phyloP scores from a whole-genome alignment of 768 basidiomycete genomes.

The Mrakia hoshinonis region DNA sequence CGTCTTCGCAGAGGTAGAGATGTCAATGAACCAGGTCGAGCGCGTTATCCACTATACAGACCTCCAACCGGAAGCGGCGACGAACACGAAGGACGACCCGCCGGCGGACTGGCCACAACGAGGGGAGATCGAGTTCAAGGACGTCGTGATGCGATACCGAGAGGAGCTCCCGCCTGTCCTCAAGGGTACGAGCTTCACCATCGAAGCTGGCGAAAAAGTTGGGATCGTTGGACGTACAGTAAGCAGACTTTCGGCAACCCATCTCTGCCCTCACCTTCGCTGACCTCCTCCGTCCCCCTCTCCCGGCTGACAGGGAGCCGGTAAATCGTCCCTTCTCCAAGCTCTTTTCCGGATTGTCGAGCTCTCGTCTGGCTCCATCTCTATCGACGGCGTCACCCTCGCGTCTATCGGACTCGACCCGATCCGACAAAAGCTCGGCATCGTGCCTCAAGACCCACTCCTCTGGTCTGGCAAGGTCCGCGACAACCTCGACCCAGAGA shows the following conservation, averaged over 20 bases:
- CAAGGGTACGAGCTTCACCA: slow-evolving; percentile 65
- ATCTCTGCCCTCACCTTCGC: not conserved
- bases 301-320: slow-evolving; percentile 58
- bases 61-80: slow-evolving; percentile 56
- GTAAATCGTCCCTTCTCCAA: slow-evolving; percentile 84
- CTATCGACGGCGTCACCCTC: slow-evolving; percentile 72
- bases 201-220: slow-evolving; percentile 75
- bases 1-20: slow-evolving; percentile 62
- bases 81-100: slow-evolving; percentile 50
- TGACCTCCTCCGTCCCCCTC: not conserved
- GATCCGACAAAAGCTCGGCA: slow-evolving; percentile 42
- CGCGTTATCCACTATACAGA: slow-evolving; percentile 55
- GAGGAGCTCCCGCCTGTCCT: slow-evolving; percentile 77
- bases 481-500: slow-evolving; percentile 84
- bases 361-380: slow-evolving; percentile 60
- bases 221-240: slow-evolving; percentile 69
- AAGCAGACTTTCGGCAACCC: not conserved
- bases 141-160: slow-evolving; percentile 72
- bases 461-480: slow-evolving; percentile 47
- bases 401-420: slow-evolving; percentile 72
- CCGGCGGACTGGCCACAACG: slow-evolving; percentile 61
- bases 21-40: slow-evolving; percentile 66
- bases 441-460: slow-evolving; percentile 37
- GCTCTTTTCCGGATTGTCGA: slow-evolving; percentile 65
- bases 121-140: slow-evolving; percentile 64